Base-by-base conservation (phyloP, 2,329 filamentous ascomycete genomes). In the Xylaria sp. region DNA sequence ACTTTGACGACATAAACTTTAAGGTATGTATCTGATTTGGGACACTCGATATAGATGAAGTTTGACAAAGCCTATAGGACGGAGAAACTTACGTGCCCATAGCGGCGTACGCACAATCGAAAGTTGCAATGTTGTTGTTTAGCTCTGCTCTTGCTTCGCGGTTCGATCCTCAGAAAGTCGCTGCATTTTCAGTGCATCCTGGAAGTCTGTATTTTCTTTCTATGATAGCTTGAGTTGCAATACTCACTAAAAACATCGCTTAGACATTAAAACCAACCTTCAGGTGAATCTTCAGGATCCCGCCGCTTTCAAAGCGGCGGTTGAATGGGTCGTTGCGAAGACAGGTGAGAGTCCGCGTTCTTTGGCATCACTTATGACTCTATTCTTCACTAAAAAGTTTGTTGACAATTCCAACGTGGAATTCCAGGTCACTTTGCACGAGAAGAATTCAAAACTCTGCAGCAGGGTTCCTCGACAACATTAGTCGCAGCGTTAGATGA, bases 381-480 rank as follows among this genome's bases (percentile, higher is more conserved):
- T 23, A 23, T 48, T 23, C 3, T 48, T 13, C 9, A 13, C 11
- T 2, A 7, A 46, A 11, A 3, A 48, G 5, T 4, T 10, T 48
- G 13, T 13, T 46, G n/a, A 10, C n/a, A 23, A 23, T 15, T 13
- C 46, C 28, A 49, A 57, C 20, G n/a, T 53, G n/a, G 1, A 3
- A 40, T 26, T 48, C 31, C 20, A 63, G 61, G 61, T 26, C 28
- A 48, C 4, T 63, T 63, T 28, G 5, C 9, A n/a, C 61, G 51
- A 57, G 61, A 63, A 48, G 61, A 63, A 40, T 28, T 63, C 20
- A 63, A 63, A 36, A 63, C 61, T 11, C 20, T 63, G 13, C 51
- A 63, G 26, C 61, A 63, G 9, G 61, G 61, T 38, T 48, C 26
- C n/a, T 48, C 51, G n/a, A 63, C 61, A 10, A 57, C 61, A 13